phyloP scores from a whole-genome alignment of 768 basidiomycete genomes.

The Tulasnella sp. region DNA sequence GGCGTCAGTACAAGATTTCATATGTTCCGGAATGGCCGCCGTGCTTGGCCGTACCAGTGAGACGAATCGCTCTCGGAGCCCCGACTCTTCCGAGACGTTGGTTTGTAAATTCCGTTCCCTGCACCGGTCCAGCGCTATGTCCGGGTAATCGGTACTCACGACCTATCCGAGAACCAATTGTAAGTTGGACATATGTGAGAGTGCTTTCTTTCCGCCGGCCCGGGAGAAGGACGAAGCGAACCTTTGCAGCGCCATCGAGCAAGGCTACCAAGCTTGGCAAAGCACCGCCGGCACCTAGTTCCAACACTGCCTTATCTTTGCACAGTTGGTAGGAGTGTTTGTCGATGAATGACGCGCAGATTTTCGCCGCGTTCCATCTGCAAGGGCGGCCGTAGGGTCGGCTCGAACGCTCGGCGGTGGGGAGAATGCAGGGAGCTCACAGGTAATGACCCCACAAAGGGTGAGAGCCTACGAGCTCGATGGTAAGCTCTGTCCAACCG shows the following conservation, averaged over 20 bases:
- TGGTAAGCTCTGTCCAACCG: conserved; percentile 45
- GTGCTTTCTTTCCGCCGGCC: neutral
- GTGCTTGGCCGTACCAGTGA: neutral
- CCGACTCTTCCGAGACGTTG: conserved; percentile 45
- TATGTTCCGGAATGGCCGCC: neutral
- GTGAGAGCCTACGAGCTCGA: conserved; percentile 72
- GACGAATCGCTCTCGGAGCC: neutral
- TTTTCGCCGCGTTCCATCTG: conserved; percentile 74
- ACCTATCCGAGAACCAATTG: conserved; percentile 44
- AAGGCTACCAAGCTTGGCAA: conserved; percentile 75
- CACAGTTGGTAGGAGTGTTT: conserved; percentile 45
- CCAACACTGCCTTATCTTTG: conserved; percentile 54
- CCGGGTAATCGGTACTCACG: conserved; percentile 91
- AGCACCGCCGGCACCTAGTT: conserved; percentile 91
- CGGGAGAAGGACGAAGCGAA: conserved; percentile 34
- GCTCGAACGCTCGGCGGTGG: neutral
- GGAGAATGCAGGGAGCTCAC: conserved; percentile 40
- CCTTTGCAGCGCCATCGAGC: conserved; percentile 65
- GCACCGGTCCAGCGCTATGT: conserved; percentile 68
- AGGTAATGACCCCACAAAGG: conserved; percentile 79
- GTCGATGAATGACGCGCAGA: conserved; percentile 68
- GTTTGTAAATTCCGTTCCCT: conserved; percentile 59
- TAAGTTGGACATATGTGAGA: neutral
- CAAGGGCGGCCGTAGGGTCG: neutral
- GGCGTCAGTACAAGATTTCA: neutral